Evolutionary conservation across 75 land plant species (phyloP).

Genomic region (Adiantum capillusveneris): DNA sequence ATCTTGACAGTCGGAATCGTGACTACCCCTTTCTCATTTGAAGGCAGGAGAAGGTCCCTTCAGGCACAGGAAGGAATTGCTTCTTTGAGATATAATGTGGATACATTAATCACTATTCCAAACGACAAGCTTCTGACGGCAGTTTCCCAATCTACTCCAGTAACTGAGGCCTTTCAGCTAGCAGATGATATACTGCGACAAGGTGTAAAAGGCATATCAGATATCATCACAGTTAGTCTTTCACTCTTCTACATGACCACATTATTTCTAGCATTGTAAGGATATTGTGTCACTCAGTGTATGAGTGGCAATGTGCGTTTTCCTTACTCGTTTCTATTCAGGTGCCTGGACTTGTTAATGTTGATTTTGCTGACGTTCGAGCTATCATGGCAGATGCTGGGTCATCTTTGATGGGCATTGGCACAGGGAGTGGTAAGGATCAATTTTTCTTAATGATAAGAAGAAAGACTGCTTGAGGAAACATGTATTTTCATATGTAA

Average conservation of each 20-base stretch:
- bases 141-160: constrained; percentile 90
- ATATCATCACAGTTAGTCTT: constrained; percentile 78
- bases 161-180: constrained; percentile 91
- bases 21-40: constrained; percentile 94
- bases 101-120: constrained; percentile 90
- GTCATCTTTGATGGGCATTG: constrained; percentile 93
- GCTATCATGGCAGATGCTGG: constrained; percentile 96
- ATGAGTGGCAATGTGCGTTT: too few species aligned
- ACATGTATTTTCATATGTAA: too few species aligned
- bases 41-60: constrained; percentile 86
- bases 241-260: neutral
- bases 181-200: constrained; percentile 99
- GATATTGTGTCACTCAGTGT: too few species aligned
- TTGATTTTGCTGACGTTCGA: constrained; percentile 97
- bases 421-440: constrained; percentile 80
- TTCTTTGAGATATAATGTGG: constrained; percentile 77
- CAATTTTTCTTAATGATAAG: neutral
- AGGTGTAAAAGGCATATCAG: constrained; percentile 97
- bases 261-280: too few species aligned
- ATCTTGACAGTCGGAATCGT: constrained; percentile 95
- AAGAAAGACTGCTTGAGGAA: too few species aligned
- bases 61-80: constrained; percentile 99
- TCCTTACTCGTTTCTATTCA: too few species aligned
- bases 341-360: constrained; percentile 95
- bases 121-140: constrained; percentile 96